phyloP scores from a whole-genome alignment of 129 eudicot species.

The Tanacetum coccineum region DNA sequence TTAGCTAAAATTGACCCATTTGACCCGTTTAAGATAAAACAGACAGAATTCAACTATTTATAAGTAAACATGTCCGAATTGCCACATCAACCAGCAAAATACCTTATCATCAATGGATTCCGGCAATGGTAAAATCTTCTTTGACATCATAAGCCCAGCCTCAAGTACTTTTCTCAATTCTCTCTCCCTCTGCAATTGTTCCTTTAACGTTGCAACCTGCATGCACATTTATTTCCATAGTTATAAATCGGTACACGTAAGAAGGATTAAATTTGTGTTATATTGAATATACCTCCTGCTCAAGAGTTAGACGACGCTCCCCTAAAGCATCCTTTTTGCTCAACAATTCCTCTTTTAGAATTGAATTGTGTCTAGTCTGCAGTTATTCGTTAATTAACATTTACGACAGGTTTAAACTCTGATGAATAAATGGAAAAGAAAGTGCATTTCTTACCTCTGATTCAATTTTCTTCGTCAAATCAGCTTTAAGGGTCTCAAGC shows the following conservation, averaged over 20 bases:
- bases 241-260: neutral
- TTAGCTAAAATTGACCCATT: too few relatives aligned
- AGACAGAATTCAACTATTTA: neutral
- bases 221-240: constrained; percentile 10
- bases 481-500: constrained; percentile 58
- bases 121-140: constrained; percentile 33
- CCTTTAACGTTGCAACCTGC: constrained; percentile 70
- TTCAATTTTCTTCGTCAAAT: constrained; percentile 43
- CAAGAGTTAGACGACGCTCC: constrained; percentile 67
- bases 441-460: constrained; percentile 43
- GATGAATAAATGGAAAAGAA: neutral
- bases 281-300: constrained; percentile 55
- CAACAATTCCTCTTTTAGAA: constrained; percentile 49
- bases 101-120: constrained; percentile 67
- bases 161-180: constrained; percentile 66
- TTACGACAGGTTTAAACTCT: neutral
- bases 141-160: constrained; percentile 47
- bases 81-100: constrained; percentile 22
- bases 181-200: constrained; percentile 67
- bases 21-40: neutral
- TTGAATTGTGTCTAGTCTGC: constrained; percentile 57
- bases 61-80: neutral
- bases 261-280: neutral
- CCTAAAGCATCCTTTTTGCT: constrained; percentile 59
- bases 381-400: constrained; percentile 8